These are phyloP conservation scores for Penicillium fuscoglaucum DNA, from an alignment of 2,329 filamentous ascomycete species.

Conservation along the genomic window DNA sequence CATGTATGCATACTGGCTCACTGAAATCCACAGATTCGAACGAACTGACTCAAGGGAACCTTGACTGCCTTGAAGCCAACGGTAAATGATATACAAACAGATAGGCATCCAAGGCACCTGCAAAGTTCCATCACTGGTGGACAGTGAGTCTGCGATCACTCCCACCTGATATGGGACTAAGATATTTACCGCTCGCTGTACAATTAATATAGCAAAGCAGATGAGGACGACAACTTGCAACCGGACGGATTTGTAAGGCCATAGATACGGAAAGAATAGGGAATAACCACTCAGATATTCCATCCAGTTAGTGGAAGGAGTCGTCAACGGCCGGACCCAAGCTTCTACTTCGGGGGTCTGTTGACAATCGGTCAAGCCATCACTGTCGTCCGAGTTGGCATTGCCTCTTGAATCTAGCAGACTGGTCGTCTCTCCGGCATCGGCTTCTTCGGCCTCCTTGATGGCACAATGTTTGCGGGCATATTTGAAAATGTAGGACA, in stretches of 20 bases:
- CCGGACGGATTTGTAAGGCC: constrained; percentile 73
- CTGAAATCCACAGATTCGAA: constrained; percentile 87
- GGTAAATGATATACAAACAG: constrained; percentile 69
- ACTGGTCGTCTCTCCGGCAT: not conserved
- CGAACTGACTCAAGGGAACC: constrained; percentile 70
- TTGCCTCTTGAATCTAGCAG: not conserved
- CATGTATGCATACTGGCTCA: constrained; percentile 89
- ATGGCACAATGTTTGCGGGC: not conserved
- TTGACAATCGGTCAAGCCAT: not conserved
- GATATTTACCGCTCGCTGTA: constrained; percentile 79
- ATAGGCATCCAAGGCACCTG: constrained; percentile 66
- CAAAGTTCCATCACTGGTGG: constrained; percentile 40
- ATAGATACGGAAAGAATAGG: constrained; percentile 65
- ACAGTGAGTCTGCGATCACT: constrained; percentile 60
- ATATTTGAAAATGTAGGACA: constrained; percentile 57
- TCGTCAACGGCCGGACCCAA: constrained; percentile 85
- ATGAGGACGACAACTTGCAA: constrained; percentile 76
- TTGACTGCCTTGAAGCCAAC: constrained; percentile 69
- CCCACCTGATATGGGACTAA: constrained; percentile 78
- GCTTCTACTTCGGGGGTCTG: constrained; percentile 42
- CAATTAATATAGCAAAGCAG: constrained; percentile 74
- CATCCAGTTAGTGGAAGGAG: constrained; percentile 86
- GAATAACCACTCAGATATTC: constrained; percentile 87
- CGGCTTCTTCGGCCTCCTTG: not conserved
- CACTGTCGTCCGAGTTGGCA: not conserved